phyloP scores from a whole-genome alignment of 2,329 filamentous ascomycete species.

The Xylaria arbuscula region DNA sequence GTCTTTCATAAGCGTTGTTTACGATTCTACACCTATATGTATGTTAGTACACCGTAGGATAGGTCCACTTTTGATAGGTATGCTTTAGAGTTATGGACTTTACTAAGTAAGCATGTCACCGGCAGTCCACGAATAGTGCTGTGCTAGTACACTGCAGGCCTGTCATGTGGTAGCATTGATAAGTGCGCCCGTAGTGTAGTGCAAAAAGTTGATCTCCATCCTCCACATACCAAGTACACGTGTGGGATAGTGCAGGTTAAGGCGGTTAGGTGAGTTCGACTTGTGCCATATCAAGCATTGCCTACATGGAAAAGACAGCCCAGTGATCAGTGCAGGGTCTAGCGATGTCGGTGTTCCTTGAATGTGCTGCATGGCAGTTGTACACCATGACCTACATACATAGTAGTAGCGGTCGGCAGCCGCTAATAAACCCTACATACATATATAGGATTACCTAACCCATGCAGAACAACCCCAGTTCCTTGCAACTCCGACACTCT shows the following conservation, averaged over 20 bases:
- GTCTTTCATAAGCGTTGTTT: no score
- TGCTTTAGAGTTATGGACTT: no score
- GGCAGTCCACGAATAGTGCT: slow-evolving; percentile 1
- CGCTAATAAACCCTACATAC: background rate
- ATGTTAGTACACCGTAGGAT: background rate
- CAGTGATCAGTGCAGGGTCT: no score
- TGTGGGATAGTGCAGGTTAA: no score
- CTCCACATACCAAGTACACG: no score
- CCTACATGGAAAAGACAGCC: no score
- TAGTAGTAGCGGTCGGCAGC: no score
- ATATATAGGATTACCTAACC: background rate
- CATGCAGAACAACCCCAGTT: slow-evolving; percentile 1
- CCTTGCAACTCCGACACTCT: background rate
- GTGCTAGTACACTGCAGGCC: slow-evolving; percentile 1
- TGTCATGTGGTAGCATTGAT: background rate
- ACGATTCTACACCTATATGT: no score
- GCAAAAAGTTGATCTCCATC: background rate
- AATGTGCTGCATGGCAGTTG: background rate
- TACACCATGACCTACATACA: background rate
- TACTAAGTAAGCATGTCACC: background rate
- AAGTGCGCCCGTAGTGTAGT: background rate
- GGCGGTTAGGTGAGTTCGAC: no score
- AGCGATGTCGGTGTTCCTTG: no score
- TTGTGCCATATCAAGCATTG: no score
- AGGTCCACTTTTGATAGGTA: background rate